These are phyloP conservation scores for Polytrichum formosum DNA, from an alignment of 225 moss, liverwort and hornwort genomes.

Conservation along the genomic window DNA sequence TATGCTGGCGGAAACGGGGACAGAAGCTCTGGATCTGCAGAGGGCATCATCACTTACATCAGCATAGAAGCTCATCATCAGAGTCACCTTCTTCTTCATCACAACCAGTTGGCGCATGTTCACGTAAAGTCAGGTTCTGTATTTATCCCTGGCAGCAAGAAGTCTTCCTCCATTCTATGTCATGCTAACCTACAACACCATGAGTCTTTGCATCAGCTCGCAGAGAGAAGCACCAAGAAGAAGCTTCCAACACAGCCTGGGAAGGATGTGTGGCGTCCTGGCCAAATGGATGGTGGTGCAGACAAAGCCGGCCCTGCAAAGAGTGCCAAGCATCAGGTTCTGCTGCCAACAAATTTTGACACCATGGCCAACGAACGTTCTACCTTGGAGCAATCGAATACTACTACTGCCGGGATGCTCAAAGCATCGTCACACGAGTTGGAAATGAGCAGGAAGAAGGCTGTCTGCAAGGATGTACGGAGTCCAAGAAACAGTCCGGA, in stretches of 20 bases:
- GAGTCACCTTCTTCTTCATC: conserved; percentile 3
- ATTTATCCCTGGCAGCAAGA: too few relatives aligned
- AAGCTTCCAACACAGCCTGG: conserved; percentile 13
- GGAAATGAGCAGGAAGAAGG: conserved; percentile 12
- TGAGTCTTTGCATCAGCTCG: conserved; percentile 5
- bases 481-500: conserved; percentile 13
- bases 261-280: conserved; percentile 37
- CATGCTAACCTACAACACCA: conserved; percentile 1
- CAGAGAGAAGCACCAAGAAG: conserved; percentile 1
- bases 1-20: conserved; percentile 10
- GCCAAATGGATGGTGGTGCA: conserved; percentile 10
- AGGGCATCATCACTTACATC: conserved; percentile 18
- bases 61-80: conserved; percentile 5
- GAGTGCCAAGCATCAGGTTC: conserved; percentile 13
- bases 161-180: background rate
- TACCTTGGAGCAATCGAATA: conserved; percentile 13
- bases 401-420: background rate
- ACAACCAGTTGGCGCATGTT: background rate
- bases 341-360: conserved; percentile 2
- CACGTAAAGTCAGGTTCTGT: too few relatives aligned
- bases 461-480: conserved; percentile 25
- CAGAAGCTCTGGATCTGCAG: conserved; percentile 17
- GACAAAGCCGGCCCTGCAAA: conserved; percentile 2
- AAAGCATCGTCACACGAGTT: conserved; percentile 9
- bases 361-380: conserved; percentile 6